These are phyloP conservation scores for Diaporthe citrichinensis DNA, from an alignment of 2,329 filamentous ascomycete species.

Conservation along the genomic window DNA sequence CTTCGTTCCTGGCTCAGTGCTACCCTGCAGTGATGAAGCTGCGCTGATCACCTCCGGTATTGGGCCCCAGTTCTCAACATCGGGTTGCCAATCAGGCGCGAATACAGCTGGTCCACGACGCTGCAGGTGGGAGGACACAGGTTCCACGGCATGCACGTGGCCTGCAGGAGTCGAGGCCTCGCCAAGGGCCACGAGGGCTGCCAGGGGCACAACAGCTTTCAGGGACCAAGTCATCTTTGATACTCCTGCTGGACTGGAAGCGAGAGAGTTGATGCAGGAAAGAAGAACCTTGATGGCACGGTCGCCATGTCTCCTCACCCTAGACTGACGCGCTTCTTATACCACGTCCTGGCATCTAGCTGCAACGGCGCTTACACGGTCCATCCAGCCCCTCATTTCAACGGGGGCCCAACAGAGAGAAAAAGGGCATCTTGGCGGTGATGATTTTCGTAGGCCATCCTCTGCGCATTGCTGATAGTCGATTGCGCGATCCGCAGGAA, in stretches of 20 bases:
- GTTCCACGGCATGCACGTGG: conserved; percentile 26
- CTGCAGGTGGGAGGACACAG: conserved; percentile 15
- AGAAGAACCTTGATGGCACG: conserved; percentile 21
- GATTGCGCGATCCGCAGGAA: conserved; percentile 27
- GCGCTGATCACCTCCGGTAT: conserved; percentile 7
- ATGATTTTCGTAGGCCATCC: neutral
- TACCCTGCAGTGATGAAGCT: conserved; percentile 5
- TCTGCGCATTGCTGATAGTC: conserved; percentile 25
- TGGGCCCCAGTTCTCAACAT: conserved; percentile 22
- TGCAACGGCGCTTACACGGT: neutral
- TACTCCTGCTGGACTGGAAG: neutral
- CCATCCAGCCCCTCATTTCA: conserved; percentile 21
- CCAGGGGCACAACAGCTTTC: conserved; percentile 20
- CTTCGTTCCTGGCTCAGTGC: neutral
- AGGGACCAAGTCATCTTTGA: conserved; percentile 14
- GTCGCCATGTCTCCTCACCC: neutral
- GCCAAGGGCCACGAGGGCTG: conserved; percentile 20
- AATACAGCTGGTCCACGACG: conserved; percentile 11
- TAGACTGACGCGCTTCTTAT: neutral
- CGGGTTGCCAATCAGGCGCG: conserved; percentile 21
- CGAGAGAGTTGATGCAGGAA: neutral
- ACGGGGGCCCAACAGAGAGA: neutral
- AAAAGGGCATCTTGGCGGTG: conserved; percentile 11
- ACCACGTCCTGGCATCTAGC: neutral
- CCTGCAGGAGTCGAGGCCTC: conserved; percentile 26